These are phyloP conservation scores for Hagleromyces aurorensis DNA, from an alignment of 805 yeast genomes.

Conservation along the genomic window DNA sequence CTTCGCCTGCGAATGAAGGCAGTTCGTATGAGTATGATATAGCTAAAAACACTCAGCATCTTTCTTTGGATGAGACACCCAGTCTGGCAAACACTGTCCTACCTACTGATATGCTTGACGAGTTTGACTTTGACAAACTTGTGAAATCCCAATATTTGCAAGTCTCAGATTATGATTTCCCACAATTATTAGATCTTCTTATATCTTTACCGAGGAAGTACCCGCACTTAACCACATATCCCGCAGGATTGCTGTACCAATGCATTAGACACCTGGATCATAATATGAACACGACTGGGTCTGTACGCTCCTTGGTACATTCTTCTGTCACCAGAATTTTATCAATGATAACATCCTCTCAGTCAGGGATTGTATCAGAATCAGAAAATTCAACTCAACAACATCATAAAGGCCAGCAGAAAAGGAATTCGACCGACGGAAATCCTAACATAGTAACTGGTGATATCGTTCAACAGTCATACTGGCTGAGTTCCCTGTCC, in stretches of 20 bases:
- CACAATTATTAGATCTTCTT: constrained; percentile 62
- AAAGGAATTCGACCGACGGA: constrained; percentile 8
- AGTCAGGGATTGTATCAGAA: no score
- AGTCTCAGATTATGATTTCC: constrained; percentile 57
- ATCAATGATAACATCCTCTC: constrained; percentile 47
- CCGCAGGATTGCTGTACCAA: constrained; percentile 65
- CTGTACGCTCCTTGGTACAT: constrained; percentile 52
- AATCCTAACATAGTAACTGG: constrained; percentile 28
- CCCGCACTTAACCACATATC: constrained; percentile 40
- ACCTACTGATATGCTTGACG: constrained; percentile 25
- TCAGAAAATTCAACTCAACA: no score
- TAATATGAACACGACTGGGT: constrained; percentile 41
- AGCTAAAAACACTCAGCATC: constrained; percentile 19
- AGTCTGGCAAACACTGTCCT: constrained; percentile 1
- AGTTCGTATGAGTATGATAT: constrained; percentile 16
- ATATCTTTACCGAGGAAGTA: constrained; percentile 50
- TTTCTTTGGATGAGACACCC: constrained; percentile 7
- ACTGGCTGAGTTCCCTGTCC: constrained; percentile 81
- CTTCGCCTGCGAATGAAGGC: no score
- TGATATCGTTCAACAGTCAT: constrained; percentile 66
- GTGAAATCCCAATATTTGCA: constrained; percentile 52
- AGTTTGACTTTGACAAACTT: constrained; percentile 49
- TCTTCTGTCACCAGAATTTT: constrained; percentile 55
- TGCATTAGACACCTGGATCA: constrained; percentile 60
- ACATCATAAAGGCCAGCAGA: no score